These are phyloP conservation scores for Rosa rugosa DNA, from an alignment of 306 rosid genomes.

Conservation along the genomic window DNA sequence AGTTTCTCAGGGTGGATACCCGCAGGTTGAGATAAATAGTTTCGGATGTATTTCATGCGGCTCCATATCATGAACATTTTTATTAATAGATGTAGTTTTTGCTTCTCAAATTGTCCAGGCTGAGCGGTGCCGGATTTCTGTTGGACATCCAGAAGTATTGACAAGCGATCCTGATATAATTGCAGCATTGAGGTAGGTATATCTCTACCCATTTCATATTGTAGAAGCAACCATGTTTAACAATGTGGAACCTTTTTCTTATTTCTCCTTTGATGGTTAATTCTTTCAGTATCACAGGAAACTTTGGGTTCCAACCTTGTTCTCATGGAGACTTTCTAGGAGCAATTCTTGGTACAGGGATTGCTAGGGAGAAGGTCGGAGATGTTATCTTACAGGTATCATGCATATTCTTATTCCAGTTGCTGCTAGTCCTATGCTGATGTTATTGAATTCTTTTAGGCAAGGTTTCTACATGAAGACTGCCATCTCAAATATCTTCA, in stretches of 20 bases:
- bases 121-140: constrained; percentile 87
- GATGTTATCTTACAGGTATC: constrained; percentile 83
- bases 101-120: constrained; percentile 52
- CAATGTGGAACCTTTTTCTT: constrained; percentile 12
- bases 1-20: constrained; percentile 89
- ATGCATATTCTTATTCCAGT: not conserved
- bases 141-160: constrained; percentile 75
- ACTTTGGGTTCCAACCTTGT: constrained; percentile 75
- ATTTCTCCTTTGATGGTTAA: constrained; percentile 15
- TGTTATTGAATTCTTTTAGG: not conserved
- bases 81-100: constrained; percentile 16
- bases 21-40: constrained; percentile 58
- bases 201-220: constrained; percentile 14
- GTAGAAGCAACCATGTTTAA: constrained; percentile 13
- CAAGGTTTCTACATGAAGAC: too few relatives aligned
- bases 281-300: constrained; percentile 73
- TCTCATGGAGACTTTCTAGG: constrained; percentile 95
- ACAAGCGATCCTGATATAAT: constrained; percentile 81
- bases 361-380: constrained; percentile 78
- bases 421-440: not conserved
- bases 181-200: constrained; percentile 73
- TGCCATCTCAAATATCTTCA: not conserved
- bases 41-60: constrained; percentile 2
- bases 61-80: not conserved
- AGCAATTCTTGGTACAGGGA: constrained; percentile 83